Base-by-base conservation (phyloP, 176 grass and related monocot species). In the Carex myosuroides region DNA sequence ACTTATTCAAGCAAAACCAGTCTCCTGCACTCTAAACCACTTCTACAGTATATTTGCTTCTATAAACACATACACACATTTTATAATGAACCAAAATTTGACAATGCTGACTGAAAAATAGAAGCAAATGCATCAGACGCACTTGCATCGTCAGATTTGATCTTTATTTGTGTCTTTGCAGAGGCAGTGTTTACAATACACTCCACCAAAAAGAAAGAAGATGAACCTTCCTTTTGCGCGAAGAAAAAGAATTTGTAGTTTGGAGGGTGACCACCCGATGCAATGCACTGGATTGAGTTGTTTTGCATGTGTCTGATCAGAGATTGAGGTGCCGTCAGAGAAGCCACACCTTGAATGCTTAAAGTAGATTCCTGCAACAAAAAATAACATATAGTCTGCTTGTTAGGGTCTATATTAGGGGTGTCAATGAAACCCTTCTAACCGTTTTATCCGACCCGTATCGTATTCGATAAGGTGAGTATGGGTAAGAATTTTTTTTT, bases 231-330 rank as follows among this genome's bases (percentile, higher is more conserved):
- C 84, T 89, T 94, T 71, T 99, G 97, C 30, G 93, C 97, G 54
- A 94, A 99, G 87, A 99, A 95, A 81, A 94, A 96, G 87, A 94
- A 99, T 85, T 99, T 99, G 85, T 96, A 99, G 68, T 94, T 99
- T 77, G 97, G 93, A 53, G 89, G 87, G 82, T 96, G 97, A 70
- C 97, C 97, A 62, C 97, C 97, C 35, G 93, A 99, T 64, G 97
- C 97, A 72, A 99, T 99, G 75, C 97, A 99, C 18, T 99, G 91
- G 83, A 99, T 90, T 55, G 81, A 87, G 86, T 87, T 89, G 65
- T 72, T 85, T 91, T 94, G 97, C 97, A 99, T 99, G 84, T 99
- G 93, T 37, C 81, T 91, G 79, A 99, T 94, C 56, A 99, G 93
- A 30, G 90, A 91, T 66, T 96, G 97, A 33, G 97, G 91, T 60